A percentile compares a stretch with the other conserved stretches of the same genome.
Evolutionary conservation across 257 asterid species (phyloP).

Genomic region (Cynanchum wilfordii): DNA sequence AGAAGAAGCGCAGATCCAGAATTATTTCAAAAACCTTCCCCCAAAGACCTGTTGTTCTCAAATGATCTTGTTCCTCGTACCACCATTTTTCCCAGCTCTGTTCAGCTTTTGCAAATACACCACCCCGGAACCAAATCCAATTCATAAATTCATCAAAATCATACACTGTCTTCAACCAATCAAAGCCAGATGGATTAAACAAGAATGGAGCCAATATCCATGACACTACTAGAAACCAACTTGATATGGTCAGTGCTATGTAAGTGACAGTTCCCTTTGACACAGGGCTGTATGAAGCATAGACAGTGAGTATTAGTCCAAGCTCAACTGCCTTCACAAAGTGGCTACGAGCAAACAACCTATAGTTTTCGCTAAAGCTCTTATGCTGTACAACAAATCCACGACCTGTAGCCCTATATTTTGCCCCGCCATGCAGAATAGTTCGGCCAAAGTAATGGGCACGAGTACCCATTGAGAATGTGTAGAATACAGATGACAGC

Average conservation of each 20-base stretch:
- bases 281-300: slow-evolving; percentile 84
- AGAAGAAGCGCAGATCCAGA: slow-evolving; percentile 91
- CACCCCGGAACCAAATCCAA: slow-evolving; percentile 95
- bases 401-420: slow-evolving; percentile 97
- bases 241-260: slow-evolving; percentile 81
- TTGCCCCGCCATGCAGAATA: slow-evolving; percentile 96
- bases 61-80: slow-evolving; percentile 96
- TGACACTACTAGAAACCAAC: slow-evolving; percentile 95
- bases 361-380: slow-evolving; percentile 81
- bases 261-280: slow-evolving; percentile 81
- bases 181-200: slow-evolving; percentile 93
- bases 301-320: slow-evolving; percentile 79
- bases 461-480: slow-evolving; percentile 99
- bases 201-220: slow-evolving; percentile 91
- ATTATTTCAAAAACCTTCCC: slow-evolving; percentile 75
- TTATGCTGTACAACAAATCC: slow-evolving; percentile 98
- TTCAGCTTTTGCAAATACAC: slow-evolving; percentile 85
- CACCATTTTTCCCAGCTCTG: slow-evolving; percentile 99
- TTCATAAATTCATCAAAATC: slow-evolving; percentile 94
- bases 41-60: slow-evolving; percentile 90
- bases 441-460: slow-evolving; percentile 98
- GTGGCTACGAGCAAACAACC: slow-evolving; percentile 93
- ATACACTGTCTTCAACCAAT: slow-evolving; percentile 92
- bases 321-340: slow-evolving; percentile 96
- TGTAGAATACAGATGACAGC: slow-evolving; percentile 84